Evolutionary conservation across 345 rosid species (phyloP), one percentile per base, ranked within the genome.

Genomic region (Eucalyptus pauciflora): DNA sequence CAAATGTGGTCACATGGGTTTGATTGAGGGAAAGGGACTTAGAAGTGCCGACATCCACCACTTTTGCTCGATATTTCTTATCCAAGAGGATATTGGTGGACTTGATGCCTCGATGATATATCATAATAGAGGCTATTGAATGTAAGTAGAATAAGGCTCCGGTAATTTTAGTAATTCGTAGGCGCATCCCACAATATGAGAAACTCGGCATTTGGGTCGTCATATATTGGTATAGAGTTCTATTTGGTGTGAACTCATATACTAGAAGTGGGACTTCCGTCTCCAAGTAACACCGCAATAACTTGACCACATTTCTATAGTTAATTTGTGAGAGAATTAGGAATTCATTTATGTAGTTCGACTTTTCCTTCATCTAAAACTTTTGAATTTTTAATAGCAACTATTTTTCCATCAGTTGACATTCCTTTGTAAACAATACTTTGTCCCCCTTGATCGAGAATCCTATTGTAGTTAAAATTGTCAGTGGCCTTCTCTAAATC

Each of bases 111-210:
- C 1, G 27, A 22, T 22, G 27, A 56, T 22, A 56, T 8, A 56
- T 20, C 1, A 1, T 1, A 1, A 56, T 56, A 8, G 62, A 56
- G 2, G 58, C 10, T 18, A 4, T 9, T 8, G 1, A 52, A 52
- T 7, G 25, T 8, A 52, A 52, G 8, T 52, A 52, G 58, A 20
- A 18, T 52, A 1, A 52, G 25, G 25, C 58, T 52, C 24, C 2
- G 3, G 10, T 8, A 8, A 52, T 52, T 52, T 18, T 8, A 20
- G 58, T 18, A 18, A 52, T 20, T 52, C 10, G 1, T 18, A 18
- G 24, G 58, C 10, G 0, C 0, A 25, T 18, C 1, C 58, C 58
- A 52, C 9, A 8, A 20, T 20, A 52, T 0, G 0, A 7, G 58
- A 18, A 18, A 20, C 58, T 52, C 0, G 9, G 0, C 58, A 52